These are phyloP conservation scores for Tarenaya hassleriana DNA, from an alignment of 345 rosid genomes.

Conservation along the genomic window DNA sequence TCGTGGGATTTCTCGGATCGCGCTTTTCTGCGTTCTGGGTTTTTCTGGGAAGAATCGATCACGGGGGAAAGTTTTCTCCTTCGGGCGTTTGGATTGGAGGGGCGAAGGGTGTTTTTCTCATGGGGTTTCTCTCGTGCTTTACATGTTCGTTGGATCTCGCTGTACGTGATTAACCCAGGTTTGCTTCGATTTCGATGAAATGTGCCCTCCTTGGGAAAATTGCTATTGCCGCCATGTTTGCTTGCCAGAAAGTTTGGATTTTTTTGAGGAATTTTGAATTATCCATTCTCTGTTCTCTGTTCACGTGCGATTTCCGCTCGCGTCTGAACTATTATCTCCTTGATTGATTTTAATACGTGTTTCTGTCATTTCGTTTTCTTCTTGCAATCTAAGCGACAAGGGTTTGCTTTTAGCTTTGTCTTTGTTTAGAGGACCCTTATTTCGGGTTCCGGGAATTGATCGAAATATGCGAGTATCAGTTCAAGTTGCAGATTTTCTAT, in stretches of 20 bases:
- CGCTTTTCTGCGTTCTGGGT: constrained; percentile 14
- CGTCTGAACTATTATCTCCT: no score
- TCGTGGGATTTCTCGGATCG: no score
- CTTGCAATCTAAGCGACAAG: constrained; percentile 34
- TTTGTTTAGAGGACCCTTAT: constrained; percentile 10
- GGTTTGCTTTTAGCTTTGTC: constrained; percentile 12
- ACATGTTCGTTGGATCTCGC: constrained; percentile 18
- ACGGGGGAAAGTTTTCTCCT: constrained; percentile 17
- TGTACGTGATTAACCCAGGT: constrained; percentile 27
- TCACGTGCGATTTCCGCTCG: no score
- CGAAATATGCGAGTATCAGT: neutral
- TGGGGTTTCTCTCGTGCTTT: constrained; percentile 26
- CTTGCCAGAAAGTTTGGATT: constrained; percentile 5
- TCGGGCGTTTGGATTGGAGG: neutral
- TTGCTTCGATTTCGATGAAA: constrained; percentile 10
- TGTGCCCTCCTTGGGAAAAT: neutral
- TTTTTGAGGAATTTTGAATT: neutral
- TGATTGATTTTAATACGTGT: constrained; percentile 9
- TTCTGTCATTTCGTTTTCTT: constrained; percentile 15
- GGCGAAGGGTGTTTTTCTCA: neutral
- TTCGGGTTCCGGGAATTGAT: constrained; percentile 2
- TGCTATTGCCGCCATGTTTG: constrained; percentile 3
- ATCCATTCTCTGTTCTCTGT: neutral
- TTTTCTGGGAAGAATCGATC: constrained; percentile 20
- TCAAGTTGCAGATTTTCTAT: constrained; percentile 4